Conservation (phyloP, 2,329 filamentous ascomycete genomes). For the Amauroascus niger region DNA sequence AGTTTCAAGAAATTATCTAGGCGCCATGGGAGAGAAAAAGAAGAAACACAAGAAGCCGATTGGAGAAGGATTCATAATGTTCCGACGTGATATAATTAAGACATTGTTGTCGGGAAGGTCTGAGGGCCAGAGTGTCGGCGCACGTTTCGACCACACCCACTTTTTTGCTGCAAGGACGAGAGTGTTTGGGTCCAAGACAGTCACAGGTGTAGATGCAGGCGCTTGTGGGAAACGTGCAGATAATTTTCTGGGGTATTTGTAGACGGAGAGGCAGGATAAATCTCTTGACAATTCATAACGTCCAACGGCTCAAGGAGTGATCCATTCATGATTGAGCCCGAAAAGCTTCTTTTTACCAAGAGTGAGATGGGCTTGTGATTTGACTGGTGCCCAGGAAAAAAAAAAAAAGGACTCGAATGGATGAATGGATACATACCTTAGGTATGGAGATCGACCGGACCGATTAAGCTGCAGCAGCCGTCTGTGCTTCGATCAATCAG, state of each 20-base stretch:
- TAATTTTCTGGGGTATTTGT: neutral
- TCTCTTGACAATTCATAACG: neutral
- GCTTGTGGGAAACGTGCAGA: neutral
- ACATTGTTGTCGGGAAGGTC: neutral
- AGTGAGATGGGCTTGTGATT: constrained; percentile 3
- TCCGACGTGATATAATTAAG: neutral
- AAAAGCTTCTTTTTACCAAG: neutral
- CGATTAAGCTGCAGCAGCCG: constrained; percentile 1
- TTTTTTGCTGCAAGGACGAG: constrained; percentile 2
- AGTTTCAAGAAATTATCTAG: neutral
- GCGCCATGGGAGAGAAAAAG: neutral
- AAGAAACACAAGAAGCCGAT: neutral
- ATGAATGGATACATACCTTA: constrained; percentile 3
- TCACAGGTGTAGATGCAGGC: constrained; percentile 7
- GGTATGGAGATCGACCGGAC: neutral
- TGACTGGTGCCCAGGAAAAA: constrained; percentile 8
- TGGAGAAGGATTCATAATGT: neutral
- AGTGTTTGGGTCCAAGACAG: constrained; percentile 5
- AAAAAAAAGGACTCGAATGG: neutral
- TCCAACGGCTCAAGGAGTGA: neutral
- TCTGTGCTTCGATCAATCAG: constrained; percentile 6
- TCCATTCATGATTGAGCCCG: neutral
- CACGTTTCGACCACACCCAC: constrained; percentile 10
- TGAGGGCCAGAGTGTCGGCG: neutral
- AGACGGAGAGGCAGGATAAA: neutral